Conservation (phyloP, 2,329 filamentous ascomycete genomes). For the Eutypella sp. region DNA sequence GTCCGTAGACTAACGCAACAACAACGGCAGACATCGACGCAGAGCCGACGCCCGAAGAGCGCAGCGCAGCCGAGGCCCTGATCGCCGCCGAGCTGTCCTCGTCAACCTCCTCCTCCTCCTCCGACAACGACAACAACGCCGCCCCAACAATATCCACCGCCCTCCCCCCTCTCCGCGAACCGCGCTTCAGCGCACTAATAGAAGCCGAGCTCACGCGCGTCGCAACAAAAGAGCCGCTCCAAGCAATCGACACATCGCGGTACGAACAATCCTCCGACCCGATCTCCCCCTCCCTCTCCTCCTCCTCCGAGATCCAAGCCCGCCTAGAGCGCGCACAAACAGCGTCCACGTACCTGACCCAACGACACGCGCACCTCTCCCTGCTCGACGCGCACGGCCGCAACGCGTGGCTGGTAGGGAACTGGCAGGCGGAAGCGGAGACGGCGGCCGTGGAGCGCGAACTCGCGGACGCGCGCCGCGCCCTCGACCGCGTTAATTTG, state of each 20-base stretch:
- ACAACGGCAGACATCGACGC: constrained; percentile 68
- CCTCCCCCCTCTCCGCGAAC: constrained; percentile 46
- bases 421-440: constrained; percentile 72
- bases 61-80: constrained; percentile 62
- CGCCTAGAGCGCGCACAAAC: constrained; percentile 53
- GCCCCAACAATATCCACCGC: too few relatives aligned
- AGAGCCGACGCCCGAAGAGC: constrained; percentile 58
- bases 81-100: constrained; percentile 61
- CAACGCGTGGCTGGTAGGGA: constrained; percentile 87
- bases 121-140: constrained; percentile 43
- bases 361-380: constrained; percentile 53
- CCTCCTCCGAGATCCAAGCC: constrained; percentile 48
- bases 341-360: constrained; percentile 45
- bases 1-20: neutral
- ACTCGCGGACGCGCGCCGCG: constrained; percentile 59
- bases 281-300: constrained; percentile 32
- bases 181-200: constrained; percentile 62
- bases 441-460: constrained; percentile 68
- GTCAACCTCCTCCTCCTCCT: constrained; percentile 34
- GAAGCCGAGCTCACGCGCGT: constrained; percentile 65
- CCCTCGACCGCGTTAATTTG: constrained; percentile 69
- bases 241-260: constrained; percentile 68
- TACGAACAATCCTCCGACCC: constrained; percentile 64
- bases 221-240: constrained; percentile 51
- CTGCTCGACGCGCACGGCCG: constrained; percentile 79